A percentile compares a stretch with the other conserved stretches of the same genome.
Conservation (phyloP, 2,329 filamentous ascomycete genomes). For the Aureobasidium zeae region DNA sequence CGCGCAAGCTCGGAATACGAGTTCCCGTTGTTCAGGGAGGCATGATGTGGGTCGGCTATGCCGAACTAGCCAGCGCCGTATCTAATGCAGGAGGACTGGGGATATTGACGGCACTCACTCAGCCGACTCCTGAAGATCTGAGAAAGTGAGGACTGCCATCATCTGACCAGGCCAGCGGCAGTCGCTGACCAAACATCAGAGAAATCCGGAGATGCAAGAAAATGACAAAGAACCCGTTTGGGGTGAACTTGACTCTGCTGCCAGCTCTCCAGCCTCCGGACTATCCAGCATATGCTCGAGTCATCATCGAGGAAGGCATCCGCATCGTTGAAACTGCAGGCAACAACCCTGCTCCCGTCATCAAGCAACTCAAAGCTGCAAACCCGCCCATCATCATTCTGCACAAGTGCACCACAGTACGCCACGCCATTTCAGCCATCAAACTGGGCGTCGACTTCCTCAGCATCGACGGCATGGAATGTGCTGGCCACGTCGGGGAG, state of each 20-base stretch:
- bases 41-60: conserved; percentile 80
- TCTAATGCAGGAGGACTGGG: conserved; percentile 76
- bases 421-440: conserved; percentile 81
- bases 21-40: conserved; percentile 78
- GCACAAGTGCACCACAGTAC: conserved; percentile 96
- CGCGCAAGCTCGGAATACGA: conserved; percentile 50
- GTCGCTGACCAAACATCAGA: neutral
- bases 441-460: conserved; percentile 96
- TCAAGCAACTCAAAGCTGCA: conserved; percentile 74
- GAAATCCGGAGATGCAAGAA: conserved; percentile 82
- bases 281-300: conserved; percentile 84
- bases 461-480: conserved; percentile 96
- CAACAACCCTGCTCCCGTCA: conserved; percentile 83
- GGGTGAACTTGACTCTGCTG: conserved; percentile 88
- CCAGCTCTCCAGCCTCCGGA: conserved; percentile 83
- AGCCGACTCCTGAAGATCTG: conserved; percentile 82
- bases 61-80: conserved; percentile 64
- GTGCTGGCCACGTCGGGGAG: conserved; percentile 82
- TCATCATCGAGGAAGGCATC: conserved; percentile 87
- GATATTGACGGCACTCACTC: conserved; percentile 79
- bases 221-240: conserved; percentile 74
- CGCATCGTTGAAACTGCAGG: conserved; percentile 87
- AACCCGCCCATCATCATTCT: conserved; percentile 60
- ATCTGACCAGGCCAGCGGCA: too few relatives aligned
- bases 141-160: conserved; percentile 45